Base-by-base conservation (phyloP, 805 yeast genomes). In the Cyberlindnera mississippiensis region DNA sequence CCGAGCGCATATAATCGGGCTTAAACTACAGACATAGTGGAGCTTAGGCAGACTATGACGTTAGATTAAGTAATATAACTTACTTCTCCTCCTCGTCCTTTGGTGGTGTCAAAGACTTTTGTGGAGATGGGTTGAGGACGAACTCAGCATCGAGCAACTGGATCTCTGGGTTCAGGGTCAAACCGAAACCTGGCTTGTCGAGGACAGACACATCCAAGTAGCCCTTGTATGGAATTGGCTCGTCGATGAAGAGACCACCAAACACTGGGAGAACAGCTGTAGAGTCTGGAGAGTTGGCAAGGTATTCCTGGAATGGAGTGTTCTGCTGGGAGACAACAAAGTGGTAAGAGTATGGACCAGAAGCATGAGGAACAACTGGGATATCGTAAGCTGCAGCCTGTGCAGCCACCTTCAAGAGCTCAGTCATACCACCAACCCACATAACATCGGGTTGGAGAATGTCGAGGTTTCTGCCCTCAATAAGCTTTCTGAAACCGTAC, bases 361-460 rank as follows among this genome's bases (percentile, higher is more conserved):
- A 67, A 27, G 76, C 77, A 49, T 72, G 77, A 28, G 76, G 76
- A 41, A 72, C 77, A 35, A 72, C 74, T 20, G 77, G 78, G 38
- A 72, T 69, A 48, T 72, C 77, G 48, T 72, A 72, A 15, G 76
- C 76, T 36, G 74, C 74, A 20, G 76, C 76, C 52, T 72, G 76
- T 14, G 67, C 68, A 32, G 73, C 67, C 38, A 72, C 61, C 48
- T 69, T 66, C 40, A 72, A 56, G 27, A 71, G 56, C 57, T 72
- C 77, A 15, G 76, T 71, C 64, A 72, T 52, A 34, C 76, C 76
- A 38, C 76, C 76, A 45, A 71, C 73, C 76, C 76, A 72, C 76
- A 72, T 72, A 38, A 72, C 69, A 52, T 72, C 78, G 17, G 76
- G 76, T 52, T 72, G 77, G 43, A 72, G 54, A 45, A 72, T 71